These are phyloP conservation scores for Peterozyma xylosa DNA, from an alignment of 805 yeast genomes.

Conservation along the genomic window DNA sequence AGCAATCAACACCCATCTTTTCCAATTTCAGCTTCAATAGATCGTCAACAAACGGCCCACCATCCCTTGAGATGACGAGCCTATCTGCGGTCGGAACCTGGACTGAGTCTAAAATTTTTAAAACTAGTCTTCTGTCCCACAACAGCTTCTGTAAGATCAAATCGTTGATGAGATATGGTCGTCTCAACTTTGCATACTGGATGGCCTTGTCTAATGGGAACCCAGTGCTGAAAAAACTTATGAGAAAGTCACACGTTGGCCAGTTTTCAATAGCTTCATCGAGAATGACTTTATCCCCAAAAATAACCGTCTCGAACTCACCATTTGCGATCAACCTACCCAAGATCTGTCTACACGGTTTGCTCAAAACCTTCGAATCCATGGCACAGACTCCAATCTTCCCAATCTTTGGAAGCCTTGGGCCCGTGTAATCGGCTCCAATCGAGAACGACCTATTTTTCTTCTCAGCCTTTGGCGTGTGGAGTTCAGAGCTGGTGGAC, in stretches of 20 bases:
- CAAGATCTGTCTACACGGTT: slow-evolving; percentile 89
- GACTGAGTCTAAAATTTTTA: slow-evolving; percentile 68
- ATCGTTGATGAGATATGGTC: slow-evolving; percentile 87
- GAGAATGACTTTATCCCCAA: slow-evolving; percentile 93
- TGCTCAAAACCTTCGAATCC: slow-evolving; percentile 94
- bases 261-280: slow-evolving; percentile 93
- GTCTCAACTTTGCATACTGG: slow-evolving; percentile 76
- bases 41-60: slow-evolving; percentile 83
- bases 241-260: slow-evolving; percentile 97
- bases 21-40: slow-evolving; percentile 54
- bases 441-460: slow-evolving; percentile 24
- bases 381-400: slow-evolving; percentile 98
- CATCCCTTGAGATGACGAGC: slow-evolving; percentile 88
- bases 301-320: slow-evolving; percentile 92
- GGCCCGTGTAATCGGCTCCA: slow-evolving; percentile 30
- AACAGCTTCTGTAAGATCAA: slow-evolving; percentile 82
- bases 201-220: slow-evolving; percentile 96
- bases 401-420: slow-evolving; percentile 67
- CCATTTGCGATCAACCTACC: slow-evolving; percentile 85
- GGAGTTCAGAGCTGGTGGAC: neutral
- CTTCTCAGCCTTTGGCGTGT: neutral
- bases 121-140: slow-evolving; percentile 95
- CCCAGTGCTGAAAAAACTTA: slow-evolving; percentile 91
- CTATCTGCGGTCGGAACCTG: slow-evolving; percentile 88
- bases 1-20: slow-evolving; percentile 50